Base-by-base conservation (phyloP, 2,329 filamentous ascomycete species). In the Botryotinia narcissicola region DNA sequence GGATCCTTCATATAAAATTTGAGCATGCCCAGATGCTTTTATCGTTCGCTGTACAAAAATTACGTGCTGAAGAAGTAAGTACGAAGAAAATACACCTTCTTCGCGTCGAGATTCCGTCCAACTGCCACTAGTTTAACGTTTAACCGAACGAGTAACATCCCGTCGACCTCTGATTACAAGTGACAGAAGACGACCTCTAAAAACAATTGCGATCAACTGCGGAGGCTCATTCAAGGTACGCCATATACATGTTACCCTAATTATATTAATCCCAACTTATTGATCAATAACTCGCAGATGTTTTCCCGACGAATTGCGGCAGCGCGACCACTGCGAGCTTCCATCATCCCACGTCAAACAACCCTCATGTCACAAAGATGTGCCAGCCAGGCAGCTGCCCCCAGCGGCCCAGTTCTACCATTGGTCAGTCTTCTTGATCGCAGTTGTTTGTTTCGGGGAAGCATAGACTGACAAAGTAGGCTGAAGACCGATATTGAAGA, bases 241-340 rank as follows among this genome's bases (percentile, higher is more conserved):
- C 35, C 44, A 46, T 42, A 61, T 60, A 57, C 51, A 29, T 22
- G 2, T 48, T 9, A 5, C 22, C 32, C 22, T 16, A n/a, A 40
- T 9, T 6, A 2, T 42, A 25, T 44, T 4, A 32, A 32, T 22
- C 6, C 60, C n/a, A 16, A 22, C 3, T 48, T 68, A 7, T 51
- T 69, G n/a, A 72, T 48, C 8, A 77, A 74, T 44, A 60, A 48
- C 32, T 64, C 16, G 42, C 60, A 91, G 88, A 91, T 91, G 89
- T 85, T 91, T 81, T 84, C 86, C 77, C 86, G 86, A 83, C 87
- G 87, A 84, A 83, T 91, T 82, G 85, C 83, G 79, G 86, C 87
- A 83, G 85, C 84, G 74, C 81, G 84, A 79, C 83, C 83, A 77
- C 78, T 85, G 80, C 84, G 85, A 78, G 84, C 85, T 80, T 83